These are phyloP conservation scores for Monosporascus sp. DNA, from an alignment of 2,329 filamentous ascomycete genomes.

Conservation along the genomic window DNA sequence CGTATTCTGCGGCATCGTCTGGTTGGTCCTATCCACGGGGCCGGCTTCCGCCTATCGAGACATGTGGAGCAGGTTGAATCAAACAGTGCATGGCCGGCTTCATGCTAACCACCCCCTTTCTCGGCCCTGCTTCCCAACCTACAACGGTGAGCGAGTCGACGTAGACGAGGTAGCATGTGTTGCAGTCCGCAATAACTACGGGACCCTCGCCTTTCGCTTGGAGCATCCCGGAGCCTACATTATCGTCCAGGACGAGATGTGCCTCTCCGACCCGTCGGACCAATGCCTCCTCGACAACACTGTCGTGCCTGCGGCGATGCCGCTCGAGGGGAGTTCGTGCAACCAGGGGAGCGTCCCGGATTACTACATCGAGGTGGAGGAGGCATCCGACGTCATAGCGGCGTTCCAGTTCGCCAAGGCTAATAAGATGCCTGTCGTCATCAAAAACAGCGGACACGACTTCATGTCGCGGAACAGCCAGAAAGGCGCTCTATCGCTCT, in stretches of 20 bases:
- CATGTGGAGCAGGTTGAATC: no score
- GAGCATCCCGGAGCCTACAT: constrained; percentile 20
- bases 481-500: constrained; percentile 22
- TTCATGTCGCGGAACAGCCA: constrained; percentile 26
- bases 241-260: constrained; percentile 23
- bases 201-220: constrained; percentile 13
- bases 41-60: no score
- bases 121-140: no score
- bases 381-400: constrained; percentile 14
- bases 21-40: no score
- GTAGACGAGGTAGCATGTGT: no score
- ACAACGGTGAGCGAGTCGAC: no score
- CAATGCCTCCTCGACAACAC: constrained; percentile 23
- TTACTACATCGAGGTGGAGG: constrained; percentile 16
- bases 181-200: no score
- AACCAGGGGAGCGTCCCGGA: constrained; percentile 19
- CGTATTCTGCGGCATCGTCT: no score
- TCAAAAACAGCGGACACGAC: constrained; percentile 31
- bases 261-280: constrained; percentile 18
- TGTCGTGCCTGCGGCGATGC: constrained; percentile 13
- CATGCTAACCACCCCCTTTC: no score
- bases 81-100: no score
- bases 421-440: constrained; percentile 18
- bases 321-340: constrained; percentile 14
- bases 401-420: constrained; percentile 17